Base-by-base conservation (phyloP, 306 rosid species). In the Biancaea sappan region DNA sequence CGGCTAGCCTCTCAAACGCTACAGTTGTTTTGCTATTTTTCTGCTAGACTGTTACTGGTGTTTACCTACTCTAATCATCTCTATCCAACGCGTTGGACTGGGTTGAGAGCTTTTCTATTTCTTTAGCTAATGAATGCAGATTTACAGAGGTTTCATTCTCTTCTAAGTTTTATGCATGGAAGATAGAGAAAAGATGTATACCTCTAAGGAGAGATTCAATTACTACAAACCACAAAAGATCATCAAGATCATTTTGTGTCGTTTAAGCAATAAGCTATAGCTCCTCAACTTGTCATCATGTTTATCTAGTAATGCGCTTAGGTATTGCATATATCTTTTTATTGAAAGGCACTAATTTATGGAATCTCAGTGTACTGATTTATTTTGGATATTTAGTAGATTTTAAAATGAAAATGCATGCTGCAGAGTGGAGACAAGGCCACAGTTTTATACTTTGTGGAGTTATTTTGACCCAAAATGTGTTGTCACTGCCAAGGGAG, bases 381-480 rank as follows among this genome's bases (percentile, higher is more conserved):
- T 70, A 52, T 51, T 63, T 40, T 78, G 73, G 52, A 59, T 60
- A 26, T 40, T 50, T 68, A 44, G 53, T 40, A 25, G 71, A 74
- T 69, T 71, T 65, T 74, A 71, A 58, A 63, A 58, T 59, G 61
- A 66, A 62, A 34, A 32, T 43, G 15, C 61, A 59, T 56, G 32
- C 54, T 81, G 86, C 91, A 91, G 97, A 81, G 77, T 67, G 91
- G 92, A 81, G 95, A 86, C 81, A 86, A 84, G 81, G 88, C 92
- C 52, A 61, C 32, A 80, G 86, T 84, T 51, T 78, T 91, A 66
- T 91, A 95, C 80, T 91, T 91, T 76, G 97, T 89, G 50, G 94
- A 87, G 79, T 91, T 91, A n/a, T 44, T 19, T 24, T 56, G 92
- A 86, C 61, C 21, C 89, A 46, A 83, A 80, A 21, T 81, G 84